phyloP scores from a whole-genome alignment of 2,329 filamentous ascomycete genomes.

The Verticillium isaacii region DNA sequence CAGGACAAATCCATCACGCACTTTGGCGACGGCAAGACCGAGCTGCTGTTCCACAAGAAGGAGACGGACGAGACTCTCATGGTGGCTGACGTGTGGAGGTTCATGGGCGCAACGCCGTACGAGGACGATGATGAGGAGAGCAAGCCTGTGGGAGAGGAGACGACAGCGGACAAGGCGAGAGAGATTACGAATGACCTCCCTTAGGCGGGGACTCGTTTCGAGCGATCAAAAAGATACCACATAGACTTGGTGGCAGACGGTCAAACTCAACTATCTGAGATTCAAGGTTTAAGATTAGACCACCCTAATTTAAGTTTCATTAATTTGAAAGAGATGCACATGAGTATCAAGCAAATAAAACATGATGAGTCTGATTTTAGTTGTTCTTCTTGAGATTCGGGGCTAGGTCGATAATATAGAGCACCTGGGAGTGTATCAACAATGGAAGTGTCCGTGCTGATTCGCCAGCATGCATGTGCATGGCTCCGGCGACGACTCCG shows the following conservation, averaged over 20 bases:
- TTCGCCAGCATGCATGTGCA: too few species aligned
- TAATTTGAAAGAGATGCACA: too few species aligned
- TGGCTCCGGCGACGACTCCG: too few species aligned
- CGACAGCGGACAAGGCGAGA: not conserved
- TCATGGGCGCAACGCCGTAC: constrained; percentile 40
- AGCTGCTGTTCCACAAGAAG: constrained; percentile 34
- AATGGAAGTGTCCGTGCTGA: too few species aligned
- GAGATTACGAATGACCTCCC: constrained; percentile 2
- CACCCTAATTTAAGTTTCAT: too few species aligned
- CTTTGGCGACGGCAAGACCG: constrained; percentile 35
- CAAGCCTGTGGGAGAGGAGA: not conserved
- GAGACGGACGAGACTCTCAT: constrained; percentile 40
- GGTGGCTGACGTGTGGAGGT: constrained; percentile 34
- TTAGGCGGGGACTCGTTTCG: not conserved
- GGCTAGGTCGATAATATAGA: too few species aligned
- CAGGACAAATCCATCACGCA: constrained; percentile 41
- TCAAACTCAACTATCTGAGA: too few species aligned
- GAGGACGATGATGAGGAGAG: constrained; percentile 24
- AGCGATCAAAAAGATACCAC: not conserved
- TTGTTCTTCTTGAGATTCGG: too few species aligned
- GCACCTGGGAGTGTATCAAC: too few species aligned
- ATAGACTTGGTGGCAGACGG: not conserved
- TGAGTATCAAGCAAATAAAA: too few species aligned
- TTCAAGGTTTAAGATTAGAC: too few species aligned
- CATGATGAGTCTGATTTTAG: too few species aligned